Base-by-base conservation (phyloP, 108 stramenopile species). In the Cyclotella kingstonii region DNA sequence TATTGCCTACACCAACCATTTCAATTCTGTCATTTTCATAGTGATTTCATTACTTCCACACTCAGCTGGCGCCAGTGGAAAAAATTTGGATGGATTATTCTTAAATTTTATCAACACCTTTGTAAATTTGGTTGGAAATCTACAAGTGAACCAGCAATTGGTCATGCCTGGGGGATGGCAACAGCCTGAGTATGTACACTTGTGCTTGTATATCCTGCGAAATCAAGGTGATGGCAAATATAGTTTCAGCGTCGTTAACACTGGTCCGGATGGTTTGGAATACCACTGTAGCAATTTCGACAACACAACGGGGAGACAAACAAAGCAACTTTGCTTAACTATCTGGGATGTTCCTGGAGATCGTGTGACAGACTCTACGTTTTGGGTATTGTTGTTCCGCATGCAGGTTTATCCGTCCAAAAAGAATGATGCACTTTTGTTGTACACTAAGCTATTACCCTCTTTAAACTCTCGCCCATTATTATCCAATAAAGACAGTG, bases 91-190 rank as follows among this genome's bases (percentile, higher is more conserved):
- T 78, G 85, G 76, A 30, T 60, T 90, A 2, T 91, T 91, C 48
- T 54, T 94, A 26, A 90, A 87, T 55, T 94, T 90, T 52, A 76
- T 94, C 73, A 91, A 91, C 63, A 85, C 87, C 33, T 91, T 91
- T 62, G 86, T 94, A 43, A 78, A 83, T 29, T 65, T 94, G 42
- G 65, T 91, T 9, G 87, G 83, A 22, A 88, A 90, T 60, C 55
- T 94, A 19, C 84, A 87, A 62, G 50, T 71, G 1, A 70, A 84
- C 33, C 88, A 91, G 54, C 90, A 91, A 60, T 44, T 94, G 23
- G 89, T 90, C 12, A 30, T 91, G 49, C 93, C 93, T 2, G 93
- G 93, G 42, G 93, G 93, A n/a, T 94, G 90, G 90, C 90, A 89
- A 65, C 83, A 86, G 48, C 85, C 87, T 0, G 87, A 91, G 36